Evolutionary conservation across 2,329 filamentous ascomycete genomes (phyloP).

Genomic region (Ascomycota sp.): DNA sequence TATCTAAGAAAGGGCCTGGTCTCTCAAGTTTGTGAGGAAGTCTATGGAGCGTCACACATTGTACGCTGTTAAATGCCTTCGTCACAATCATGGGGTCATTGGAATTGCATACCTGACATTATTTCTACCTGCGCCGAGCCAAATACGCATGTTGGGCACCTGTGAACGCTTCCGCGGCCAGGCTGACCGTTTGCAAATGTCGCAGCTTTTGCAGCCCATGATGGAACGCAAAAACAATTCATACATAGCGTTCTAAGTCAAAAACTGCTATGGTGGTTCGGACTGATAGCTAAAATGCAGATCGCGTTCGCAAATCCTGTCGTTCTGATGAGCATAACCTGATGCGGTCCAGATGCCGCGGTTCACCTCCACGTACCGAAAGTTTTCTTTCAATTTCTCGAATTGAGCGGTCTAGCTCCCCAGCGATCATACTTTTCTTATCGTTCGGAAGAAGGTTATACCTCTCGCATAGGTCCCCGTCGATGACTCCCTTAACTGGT

Average conservation of each 20-base stretch:
- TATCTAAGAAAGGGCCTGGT: constrained; percentile 10
- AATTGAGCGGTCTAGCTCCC: constrained; percentile 72
- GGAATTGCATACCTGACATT: too few relatives aligned
- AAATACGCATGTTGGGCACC: too few relatives aligned
- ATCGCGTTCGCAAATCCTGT: constrained; percentile 34
- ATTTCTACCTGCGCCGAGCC: too few relatives aligned
- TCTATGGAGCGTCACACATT: constrained; percentile 1
- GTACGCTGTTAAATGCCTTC: background rate
- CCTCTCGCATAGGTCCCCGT: constrained; percentile 87
- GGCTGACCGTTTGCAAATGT: background rate
- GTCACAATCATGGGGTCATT: too few relatives aligned
- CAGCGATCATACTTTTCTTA: constrained; percentile 87
- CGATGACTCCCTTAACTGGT: constrained; percentile 87
- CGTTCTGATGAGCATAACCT: constrained; percentile 6
- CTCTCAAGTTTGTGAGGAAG: constrained; percentile 12
- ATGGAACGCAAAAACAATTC: background rate
- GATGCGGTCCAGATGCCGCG: too few relatives aligned
- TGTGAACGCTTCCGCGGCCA: background rate
- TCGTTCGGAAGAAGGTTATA: constrained; percentile 67
- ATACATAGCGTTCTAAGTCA: background rate
- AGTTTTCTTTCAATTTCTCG: constrained; percentile 93
- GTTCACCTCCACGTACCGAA: constrained; percentile 21
- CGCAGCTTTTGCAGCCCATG: too few relatives aligned
- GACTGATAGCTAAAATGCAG: constrained; percentile 27
- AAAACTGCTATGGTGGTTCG: too few relatives aligned